These are phyloP conservation scores for Boletellus emodensis DNA, from an alignment of 768 basidiomycete species.

Conservation along the genomic window DNA sequence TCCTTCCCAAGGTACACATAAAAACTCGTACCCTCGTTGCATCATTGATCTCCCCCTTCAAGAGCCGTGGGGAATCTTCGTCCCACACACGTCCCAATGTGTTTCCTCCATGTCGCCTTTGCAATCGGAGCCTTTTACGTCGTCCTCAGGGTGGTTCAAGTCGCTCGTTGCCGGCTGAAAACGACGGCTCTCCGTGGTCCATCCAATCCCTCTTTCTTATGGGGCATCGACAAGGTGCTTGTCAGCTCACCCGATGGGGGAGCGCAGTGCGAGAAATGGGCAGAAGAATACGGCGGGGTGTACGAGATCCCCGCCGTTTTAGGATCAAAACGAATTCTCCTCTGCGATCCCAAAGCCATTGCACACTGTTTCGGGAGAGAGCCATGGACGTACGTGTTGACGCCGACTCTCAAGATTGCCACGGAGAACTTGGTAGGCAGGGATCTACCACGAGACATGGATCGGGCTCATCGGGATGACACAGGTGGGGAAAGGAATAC, in stretches of 20 bases:
- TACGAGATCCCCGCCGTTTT: constrained; percentile 31
- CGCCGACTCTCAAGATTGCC: constrained; percentile 15
- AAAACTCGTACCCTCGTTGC: too few relatives aligned
- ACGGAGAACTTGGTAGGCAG: constrained; percentile 23
- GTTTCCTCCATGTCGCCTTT: constrained; percentile 3
- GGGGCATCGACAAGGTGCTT: constrained; percentile 7
- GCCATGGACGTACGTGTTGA: constrained; percentile 35
- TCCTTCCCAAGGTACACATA: too few relatives aligned
- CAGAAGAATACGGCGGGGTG: constrained; percentile 42
- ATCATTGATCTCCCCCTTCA: too few relatives aligned
- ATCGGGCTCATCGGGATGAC: constrained; percentile 7
- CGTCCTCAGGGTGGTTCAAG: constrained; percentile 4
- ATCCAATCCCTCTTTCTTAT: constrained; percentile 14
- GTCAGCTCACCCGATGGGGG: constrained; percentile 24
- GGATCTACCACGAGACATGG: too few relatives aligned
- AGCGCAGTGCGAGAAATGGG: constrained; percentile 44
- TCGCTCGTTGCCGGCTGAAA: constrained; percentile 5
- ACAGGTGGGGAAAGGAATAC: constrained; percentile 34
- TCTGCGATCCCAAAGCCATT: constrained; percentile 46
- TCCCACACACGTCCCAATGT: not conserved
- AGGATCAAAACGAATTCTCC: constrained; percentile 32
- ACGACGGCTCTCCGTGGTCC: constrained; percentile 24
- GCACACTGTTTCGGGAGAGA: constrained; percentile 49
- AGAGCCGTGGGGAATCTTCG: too few relatives aligned
- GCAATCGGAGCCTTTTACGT: constrained; percentile 3